A percentile compares a stretch with the other conserved stretches of the same genome.
phyloP scores from a whole-genome alignment of 202 grass and related monocot genomes.

The Schoenoplectus triqueter region DNA sequence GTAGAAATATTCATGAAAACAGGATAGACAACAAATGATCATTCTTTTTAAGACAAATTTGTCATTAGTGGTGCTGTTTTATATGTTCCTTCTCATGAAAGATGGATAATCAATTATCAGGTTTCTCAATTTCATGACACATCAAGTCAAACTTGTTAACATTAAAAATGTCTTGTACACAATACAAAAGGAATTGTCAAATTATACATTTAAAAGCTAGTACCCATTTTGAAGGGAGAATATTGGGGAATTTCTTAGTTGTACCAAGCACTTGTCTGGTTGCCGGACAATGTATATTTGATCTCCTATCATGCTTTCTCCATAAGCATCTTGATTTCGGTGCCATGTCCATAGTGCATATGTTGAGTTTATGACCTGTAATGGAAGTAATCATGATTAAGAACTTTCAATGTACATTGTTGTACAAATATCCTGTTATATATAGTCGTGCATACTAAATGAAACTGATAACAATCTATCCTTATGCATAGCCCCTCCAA shows the following conservation, averaged over 20 bases:
- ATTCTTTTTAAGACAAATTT: not conserved
- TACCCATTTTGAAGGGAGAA: slow-evolving; percentile 31
- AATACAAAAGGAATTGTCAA: not conserved
- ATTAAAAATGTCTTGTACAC: not conserved
- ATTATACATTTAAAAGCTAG: not conserved
- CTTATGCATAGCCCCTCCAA: not conserved
- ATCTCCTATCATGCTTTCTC: slow-evolving; percentile 62
- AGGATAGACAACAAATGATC: not conserved
- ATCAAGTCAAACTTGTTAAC: not conserved
- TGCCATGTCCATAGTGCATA: slow-evolving; percentile 98
- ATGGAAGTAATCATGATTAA: not conserved
- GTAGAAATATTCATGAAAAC: not conserved
- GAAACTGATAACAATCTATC: not conserved
- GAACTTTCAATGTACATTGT: not conserved
- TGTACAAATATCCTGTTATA: not conserved
- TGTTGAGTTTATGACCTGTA: slow-evolving; percentile 83
- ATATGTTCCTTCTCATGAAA: no score
- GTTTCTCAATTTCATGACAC: not conserved
- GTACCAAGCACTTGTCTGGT: slow-evolving; percentile 61
- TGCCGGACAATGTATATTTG: slow-evolving; percentile 89
- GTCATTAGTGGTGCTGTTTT: not conserved
- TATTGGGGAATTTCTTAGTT: slow-evolving; percentile 15
- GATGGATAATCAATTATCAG: not conserved
- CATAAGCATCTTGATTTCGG: slow-evolving; percentile 80
- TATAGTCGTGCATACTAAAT: not conserved